Evolutionary conservation across 345 rosid species (phyloP).

Genomic region (Jatropha curcas): DNA sequence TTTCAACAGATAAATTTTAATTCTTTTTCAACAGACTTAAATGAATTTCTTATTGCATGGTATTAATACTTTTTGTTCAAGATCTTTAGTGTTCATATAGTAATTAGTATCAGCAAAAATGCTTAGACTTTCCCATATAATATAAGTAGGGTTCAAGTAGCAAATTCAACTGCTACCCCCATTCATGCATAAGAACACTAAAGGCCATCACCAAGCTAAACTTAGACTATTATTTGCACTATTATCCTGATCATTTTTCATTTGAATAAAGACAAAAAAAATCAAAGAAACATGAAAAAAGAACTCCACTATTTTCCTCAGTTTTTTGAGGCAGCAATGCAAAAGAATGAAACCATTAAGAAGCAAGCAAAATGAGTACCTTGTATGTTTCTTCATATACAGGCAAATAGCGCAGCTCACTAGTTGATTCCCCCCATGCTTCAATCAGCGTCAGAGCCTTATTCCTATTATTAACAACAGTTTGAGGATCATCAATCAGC

Average conservation of each 20-base stretch:
- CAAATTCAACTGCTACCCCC: slow-evolving; percentile 5
- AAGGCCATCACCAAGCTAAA: background rate
- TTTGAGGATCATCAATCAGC: slow-evolving; percentile 94
- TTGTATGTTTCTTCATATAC: slow-evolving; percentile 97
- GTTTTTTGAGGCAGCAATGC: background rate
- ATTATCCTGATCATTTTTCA: background rate
- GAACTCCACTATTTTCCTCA: background rate
- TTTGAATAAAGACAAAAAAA: background rate
- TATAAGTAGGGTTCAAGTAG: background rate
- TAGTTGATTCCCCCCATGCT: slow-evolving; percentile 94
- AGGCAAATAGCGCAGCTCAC: slow-evolving; percentile 89
- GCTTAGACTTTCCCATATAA: background rate
- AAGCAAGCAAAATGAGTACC: slow-evolving; percentile 44
- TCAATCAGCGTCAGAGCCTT: slow-evolving; percentile 86
- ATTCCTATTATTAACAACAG: slow-evolving; percentile 84
- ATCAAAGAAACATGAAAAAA: background rate
- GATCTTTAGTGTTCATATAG: background rate
- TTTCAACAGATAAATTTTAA: background rate
- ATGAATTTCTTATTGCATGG: background rate
- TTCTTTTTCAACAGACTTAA: background rate
- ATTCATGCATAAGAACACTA: background rate
- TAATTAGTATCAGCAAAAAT: background rate
- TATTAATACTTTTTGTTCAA: background rate
- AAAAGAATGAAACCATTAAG: background rate
- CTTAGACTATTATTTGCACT: background rate